These are phyloP conservation scores for Powellomyces hirtus DNA, from an alignment of 192 early-diverging fungal species.

Conservation along the genomic window DNA sequence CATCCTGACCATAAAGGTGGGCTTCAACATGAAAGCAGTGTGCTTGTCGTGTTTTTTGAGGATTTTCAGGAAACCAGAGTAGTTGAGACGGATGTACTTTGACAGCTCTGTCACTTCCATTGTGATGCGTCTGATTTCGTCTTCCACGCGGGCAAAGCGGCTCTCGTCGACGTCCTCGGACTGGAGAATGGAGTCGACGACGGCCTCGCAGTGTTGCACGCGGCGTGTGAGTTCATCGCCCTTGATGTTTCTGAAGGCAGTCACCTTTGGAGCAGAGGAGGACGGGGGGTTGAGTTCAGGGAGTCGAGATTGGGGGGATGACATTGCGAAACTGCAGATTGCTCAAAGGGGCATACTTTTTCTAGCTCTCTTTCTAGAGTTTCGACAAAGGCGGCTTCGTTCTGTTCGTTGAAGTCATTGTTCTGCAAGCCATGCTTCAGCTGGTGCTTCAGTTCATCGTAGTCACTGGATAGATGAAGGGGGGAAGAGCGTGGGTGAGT, in stretches of 20 bases:
- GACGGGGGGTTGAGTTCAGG: background rate
- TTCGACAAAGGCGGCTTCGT: conserved; percentile 83
- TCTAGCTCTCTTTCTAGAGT: conserved; percentile 86
- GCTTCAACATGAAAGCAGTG: conserved; percentile 75
- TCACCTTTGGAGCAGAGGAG: conserved; percentile 30
- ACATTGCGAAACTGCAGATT: background rate
- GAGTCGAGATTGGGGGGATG: background rate
- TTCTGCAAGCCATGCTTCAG: conserved; percentile 66
- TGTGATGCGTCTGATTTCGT: conserved; percentile 40
- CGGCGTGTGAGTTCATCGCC: conserved; percentile 50
- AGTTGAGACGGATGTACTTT: conserved; percentile 52
- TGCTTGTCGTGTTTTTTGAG: conserved; percentile 99
- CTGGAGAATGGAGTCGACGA: conserved; percentile 36
- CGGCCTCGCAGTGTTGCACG: conserved; percentile 44
- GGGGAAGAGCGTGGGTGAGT: background rate
- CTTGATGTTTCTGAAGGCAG: conserved; percentile 53
- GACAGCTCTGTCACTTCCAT: conserved; percentile 49
- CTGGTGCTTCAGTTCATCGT: conserved; percentile 82
- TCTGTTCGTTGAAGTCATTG: conserved; percentile 74
- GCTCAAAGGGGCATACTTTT: conserved; percentile 67
- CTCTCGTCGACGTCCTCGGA: conserved; percentile 20
- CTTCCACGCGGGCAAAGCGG: conserved; percentile 36
- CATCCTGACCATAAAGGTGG: conserved; percentile 61
- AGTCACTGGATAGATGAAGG: conserved; percentile 38
- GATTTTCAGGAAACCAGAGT: conserved; percentile 64